phyloP scores from a whole-genome alignment of 768 basidiomycete species.

The Imleria badia region DNA sequence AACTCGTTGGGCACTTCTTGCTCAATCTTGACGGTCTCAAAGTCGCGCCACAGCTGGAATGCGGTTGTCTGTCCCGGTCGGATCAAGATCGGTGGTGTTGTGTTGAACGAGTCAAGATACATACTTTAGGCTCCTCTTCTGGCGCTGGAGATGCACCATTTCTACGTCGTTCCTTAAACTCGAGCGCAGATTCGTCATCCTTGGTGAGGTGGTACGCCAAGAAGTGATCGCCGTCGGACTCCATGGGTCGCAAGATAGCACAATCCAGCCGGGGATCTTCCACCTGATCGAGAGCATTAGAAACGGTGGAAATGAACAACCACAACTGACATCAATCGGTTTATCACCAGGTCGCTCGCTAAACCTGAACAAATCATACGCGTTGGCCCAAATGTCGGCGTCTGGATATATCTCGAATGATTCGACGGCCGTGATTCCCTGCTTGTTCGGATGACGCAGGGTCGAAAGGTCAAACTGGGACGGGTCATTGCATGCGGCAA shows the following conservation, averaged over 20 bases:
- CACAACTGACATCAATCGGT: conserved; percentile 54
- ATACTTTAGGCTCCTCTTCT: conserved; percentile 56
- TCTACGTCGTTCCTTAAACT: conserved; percentile 60
- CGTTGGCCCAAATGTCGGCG: conserved; percentile 84
- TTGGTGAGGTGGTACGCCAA: conserved; percentile 80
- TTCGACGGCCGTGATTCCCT: conserved; percentile 70
- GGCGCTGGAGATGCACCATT: conserved; percentile 43
- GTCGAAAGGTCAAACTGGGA: conserved; percentile 56
- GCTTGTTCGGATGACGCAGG: conserved; percentile 79
- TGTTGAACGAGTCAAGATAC: conserved; percentile 7
- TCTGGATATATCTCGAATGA: conserved; percentile 85
- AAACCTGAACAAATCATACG: conserved; percentile 83
- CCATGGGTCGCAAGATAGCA: conserved; percentile 84
- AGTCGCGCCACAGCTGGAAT: conserved; percentile 80
- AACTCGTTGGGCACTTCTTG: conserved; percentile 87
- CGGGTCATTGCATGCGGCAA: conserved; percentile 52
- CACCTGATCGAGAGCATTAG: conserved; percentile 39
- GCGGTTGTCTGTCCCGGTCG: conserved; percentile 50
- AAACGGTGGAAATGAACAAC: neutral
- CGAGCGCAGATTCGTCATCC: conserved; percentile 65
- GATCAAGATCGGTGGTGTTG: neutral
- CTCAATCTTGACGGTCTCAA: conserved; percentile 84
- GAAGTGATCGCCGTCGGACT: conserved; percentile 86
- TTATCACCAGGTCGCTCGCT: conserved; percentile 85
- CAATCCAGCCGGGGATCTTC: conserved; percentile 83